These are phyloP conservation scores for Schrenkiella parvula DNA, from an alignment of 345 rosid species.

Conservation along the genomic window DNA sequence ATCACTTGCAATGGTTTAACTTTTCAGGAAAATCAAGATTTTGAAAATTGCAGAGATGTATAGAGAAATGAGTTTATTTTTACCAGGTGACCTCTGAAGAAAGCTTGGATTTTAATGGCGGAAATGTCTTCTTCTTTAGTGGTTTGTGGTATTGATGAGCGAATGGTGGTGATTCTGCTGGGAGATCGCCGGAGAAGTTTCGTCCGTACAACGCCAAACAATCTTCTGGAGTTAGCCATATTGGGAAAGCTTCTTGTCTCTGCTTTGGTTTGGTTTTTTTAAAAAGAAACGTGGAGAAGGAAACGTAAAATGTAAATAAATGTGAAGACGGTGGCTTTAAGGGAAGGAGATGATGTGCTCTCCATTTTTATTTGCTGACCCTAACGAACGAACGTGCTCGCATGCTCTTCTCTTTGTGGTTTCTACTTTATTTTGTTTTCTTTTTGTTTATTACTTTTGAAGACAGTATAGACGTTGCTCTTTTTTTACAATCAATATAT, in stretches of 20 bases:
- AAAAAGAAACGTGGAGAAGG: conserved; percentile 2
- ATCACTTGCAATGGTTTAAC: not conserved
- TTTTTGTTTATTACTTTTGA: conserved; percentile 3
- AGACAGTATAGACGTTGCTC: conserved; percentile 8
- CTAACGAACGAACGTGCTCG: conserved; percentile 33
- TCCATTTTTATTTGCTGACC: conserved; percentile 8
- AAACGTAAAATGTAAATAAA: conserved; percentile 31
- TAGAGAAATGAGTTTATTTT: not conserved
- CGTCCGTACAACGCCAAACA: conserved; percentile 25
- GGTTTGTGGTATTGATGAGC: not conserved
- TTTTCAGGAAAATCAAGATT: not conserved
- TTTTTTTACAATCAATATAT: not conserved
- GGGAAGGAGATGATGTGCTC: conserved; percentile 37
- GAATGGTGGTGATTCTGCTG: conserved; percentile 23
- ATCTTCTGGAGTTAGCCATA: conserved; percentile 28
- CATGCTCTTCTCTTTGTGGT: conserved; percentile 19
- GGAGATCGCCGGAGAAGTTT: conserved; percentile 28
- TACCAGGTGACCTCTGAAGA: conserved; percentile 87
- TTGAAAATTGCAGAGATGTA: not conserved
- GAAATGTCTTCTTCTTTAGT: conserved; percentile 47
- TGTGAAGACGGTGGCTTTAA: conserved; percentile 27
- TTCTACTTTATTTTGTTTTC: conserved; percentile 14
- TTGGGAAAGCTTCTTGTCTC: not conserved
- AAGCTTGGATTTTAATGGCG: conserved; percentile 71
- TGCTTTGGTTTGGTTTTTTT: not conserved